Evolutionary conservation across 148 eudicot species (phyloP), one percentile per base, ranked within the genome.

Genomic region (Vaccinium vitisidaea): DNA sequence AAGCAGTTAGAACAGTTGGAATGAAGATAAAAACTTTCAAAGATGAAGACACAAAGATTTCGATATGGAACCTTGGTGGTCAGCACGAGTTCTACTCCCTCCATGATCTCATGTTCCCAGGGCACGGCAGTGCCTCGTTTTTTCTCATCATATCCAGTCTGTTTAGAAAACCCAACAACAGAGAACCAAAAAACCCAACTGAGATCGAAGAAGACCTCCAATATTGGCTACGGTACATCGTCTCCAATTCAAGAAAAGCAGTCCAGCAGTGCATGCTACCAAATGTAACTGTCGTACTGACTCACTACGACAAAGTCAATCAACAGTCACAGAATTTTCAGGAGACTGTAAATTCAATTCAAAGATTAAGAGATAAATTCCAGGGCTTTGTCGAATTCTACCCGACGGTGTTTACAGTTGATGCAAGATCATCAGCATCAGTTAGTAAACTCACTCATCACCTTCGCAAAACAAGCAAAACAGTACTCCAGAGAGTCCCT

Each of bases 61-160:
- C 97, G 16, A 88, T 96, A 87, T 96, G 99, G 99, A 96, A 94
- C 83, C 91, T 96, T 46, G 93, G 91, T 49, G 95, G 94, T 70
- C 95, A 96, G 83, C 97, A 92, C 16, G 98, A 92, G 84, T 83
- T 91, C 48, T 93, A 77, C 84, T 90, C 98, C 61, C 87, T 94
- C 85, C 97, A 94, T 21, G 97, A 96, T 86, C 89, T 94, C 81
- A 94, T 96, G 99, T 96, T 96, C 82, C 99, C 99, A 0, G 99
- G 99, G 36, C 94, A 93, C 78, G 98, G 97, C 52, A 93, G 99
- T 82, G 95, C 99, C 12, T 93, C 95, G 5, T 65, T 89, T 86
- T 96, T 96, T 88, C 81, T 97, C 63, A 87, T 95, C 84, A 30
- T 93, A 77, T 82, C 90, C 58, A 95, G 96, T 87, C 83, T 95